Base-by-base conservation (phyloP, 768 basidiomycete genomes). In the Fistulinella prunicolor region DNA sequence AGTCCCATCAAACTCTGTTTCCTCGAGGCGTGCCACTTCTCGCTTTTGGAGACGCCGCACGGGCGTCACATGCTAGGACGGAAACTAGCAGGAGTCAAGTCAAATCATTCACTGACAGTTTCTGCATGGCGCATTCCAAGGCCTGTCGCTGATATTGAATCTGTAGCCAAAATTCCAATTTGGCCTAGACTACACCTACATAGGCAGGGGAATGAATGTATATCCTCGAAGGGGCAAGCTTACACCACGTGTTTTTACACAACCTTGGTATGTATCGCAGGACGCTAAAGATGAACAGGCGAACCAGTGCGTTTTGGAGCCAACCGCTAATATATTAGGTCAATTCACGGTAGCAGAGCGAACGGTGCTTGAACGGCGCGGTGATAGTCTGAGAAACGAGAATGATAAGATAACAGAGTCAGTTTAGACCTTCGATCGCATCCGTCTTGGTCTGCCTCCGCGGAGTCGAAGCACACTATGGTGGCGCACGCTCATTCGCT, bases 1-100 rank as follows among this genome's bases (percentile, higher is more conserved):
- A 32, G 38, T 10, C 3, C 47, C 56, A 65, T 64, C 63, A 64
- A 64, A 64, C 63, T 36, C 45, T 64, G 45, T 46, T 58, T 42
- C 58, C 61, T 64, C 52, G 64, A 66, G 63, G 62, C 49, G 39
- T 51, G 42, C 48, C 50, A 50, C 34, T 34, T 23, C 20, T 26
- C n/a, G 26, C 38, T 40, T 39, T 49, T 47, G 44, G 17, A 12
- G 41, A 43, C 51, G 51, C 53, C 56, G 49, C 50, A 43, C 20
- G 22, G 7, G 44, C 42, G 50, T 51, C 61, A 59, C 61, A 59
- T 32, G 50, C 44, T 32, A 53, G 46, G 41, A 45, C 26, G 34
- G 24, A 40, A 37, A 32, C 32, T 20, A 43, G 39, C 16, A 22
- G 23, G 14, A 47, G 38, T 32, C 38, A 38, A 20, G 16, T 47